Percentiles rank a stretch among this genome's conserved stretches.
phyloP scores from a whole-genome alignment of 2,329 filamentous ascomycete genomes.

The Colletotrichum ledebouriae region DNA sequence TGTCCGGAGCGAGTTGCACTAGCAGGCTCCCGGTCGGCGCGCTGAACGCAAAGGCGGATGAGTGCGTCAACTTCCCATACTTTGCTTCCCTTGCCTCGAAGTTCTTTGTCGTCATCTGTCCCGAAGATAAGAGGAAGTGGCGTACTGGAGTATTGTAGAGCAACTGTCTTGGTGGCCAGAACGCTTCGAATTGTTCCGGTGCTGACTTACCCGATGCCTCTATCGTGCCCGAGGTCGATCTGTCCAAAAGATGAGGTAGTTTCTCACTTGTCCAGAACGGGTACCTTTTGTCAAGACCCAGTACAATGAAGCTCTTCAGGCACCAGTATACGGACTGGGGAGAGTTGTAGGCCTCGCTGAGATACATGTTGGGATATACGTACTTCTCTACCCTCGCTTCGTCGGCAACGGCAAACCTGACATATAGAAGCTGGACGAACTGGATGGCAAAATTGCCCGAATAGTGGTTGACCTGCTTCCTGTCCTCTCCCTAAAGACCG shows the following conservation, averaged over 20 bases:
- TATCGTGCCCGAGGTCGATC: not conserved
- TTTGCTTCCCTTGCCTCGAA: constrained; percentile 54
- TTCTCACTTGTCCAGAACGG: constrained; percentile 58
- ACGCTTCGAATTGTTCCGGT: not conserved
- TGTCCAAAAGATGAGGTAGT: constrained; percentile 48
- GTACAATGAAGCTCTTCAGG: constrained; percentile 57
- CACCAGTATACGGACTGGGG: constrained; percentile 64
- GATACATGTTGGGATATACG: constrained; percentile 57
- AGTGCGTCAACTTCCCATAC: constrained; percentile 56
- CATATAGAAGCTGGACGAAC: constrained; percentile 58
- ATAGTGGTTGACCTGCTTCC: too few species aligned
- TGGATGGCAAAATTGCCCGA: constrained; percentile 56
- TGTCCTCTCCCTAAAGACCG: too few species aligned
- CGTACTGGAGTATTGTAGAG: constrained; percentile 52
- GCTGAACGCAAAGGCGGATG: constrained; percentile 54
- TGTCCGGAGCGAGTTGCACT: constrained; percentile 44
- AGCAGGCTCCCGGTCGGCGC: constrained; percentile 50
- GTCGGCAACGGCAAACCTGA: constrained; percentile 53
- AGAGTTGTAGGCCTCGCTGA: constrained; percentile 65
- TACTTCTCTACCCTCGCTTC: constrained; percentile 52
- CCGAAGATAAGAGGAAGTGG: constrained; percentile 55
- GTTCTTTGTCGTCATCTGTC: constrained; percentile 51
- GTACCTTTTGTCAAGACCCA: constrained; percentile 50
- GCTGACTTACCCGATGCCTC: not conserved
- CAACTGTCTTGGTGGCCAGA: constrained; percentile 55